These are phyloP conservation scores for Pythium pyrilobum DNA, from an alignment of 352 stramenopile species.

Conservation along the genomic window DNA sequence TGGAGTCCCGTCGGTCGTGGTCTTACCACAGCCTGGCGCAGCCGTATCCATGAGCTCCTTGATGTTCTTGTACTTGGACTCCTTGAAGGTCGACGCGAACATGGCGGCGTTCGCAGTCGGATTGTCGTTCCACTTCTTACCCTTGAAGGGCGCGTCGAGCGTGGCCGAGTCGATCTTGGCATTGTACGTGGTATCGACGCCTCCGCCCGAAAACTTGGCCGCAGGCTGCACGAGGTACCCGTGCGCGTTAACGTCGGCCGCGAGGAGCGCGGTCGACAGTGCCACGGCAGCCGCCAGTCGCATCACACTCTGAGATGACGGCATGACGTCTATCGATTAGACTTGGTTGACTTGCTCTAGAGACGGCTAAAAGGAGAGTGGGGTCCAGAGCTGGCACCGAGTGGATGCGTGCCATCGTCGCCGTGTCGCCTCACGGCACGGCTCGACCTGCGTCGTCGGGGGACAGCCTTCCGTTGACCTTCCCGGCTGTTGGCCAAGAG, in stretches of 20 bases:
- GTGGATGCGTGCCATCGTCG: too few relatives aligned
- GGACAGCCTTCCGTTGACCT: too few relatives aligned
- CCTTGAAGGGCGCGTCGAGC: conserved; percentile 29
- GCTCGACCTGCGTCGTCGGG: too few relatives aligned
- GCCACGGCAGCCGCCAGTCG: conserved; percentile 5
- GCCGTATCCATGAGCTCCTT: conserved; percentile 33
- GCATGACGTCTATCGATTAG: too few relatives aligned
- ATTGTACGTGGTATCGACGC: conserved; percentile 29
- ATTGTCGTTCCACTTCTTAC: conserved; percentile 53
- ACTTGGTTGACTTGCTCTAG: too few relatives aligned
- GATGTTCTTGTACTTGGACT: conserved; percentile 38
- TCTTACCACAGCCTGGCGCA: conserved; percentile 37
- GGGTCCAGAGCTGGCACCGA: too few relatives aligned
- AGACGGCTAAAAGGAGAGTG: too few relatives aligned
- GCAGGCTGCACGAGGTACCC: conserved; percentile 45
- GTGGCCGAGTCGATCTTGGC: conserved; percentile 33
- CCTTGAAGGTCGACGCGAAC: conserved; percentile 37
- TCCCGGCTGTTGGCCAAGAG: too few relatives aligned
- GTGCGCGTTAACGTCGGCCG: conserved; percentile 31
- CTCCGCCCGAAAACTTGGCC: conserved; percentile 29
- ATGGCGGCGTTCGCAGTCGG: conserved; percentile 33
- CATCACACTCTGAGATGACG: too few relatives aligned
- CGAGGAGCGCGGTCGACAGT: conserved; percentile 14
- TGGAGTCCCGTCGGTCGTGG: conserved; percentile 24
- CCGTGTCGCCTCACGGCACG: too few relatives aligned